These are phyloP conservation scores for Apophysomyces variabilis DNA, from an alignment of 371 early-diverging fungal genomes.

Conservation along the genomic window DNA sequence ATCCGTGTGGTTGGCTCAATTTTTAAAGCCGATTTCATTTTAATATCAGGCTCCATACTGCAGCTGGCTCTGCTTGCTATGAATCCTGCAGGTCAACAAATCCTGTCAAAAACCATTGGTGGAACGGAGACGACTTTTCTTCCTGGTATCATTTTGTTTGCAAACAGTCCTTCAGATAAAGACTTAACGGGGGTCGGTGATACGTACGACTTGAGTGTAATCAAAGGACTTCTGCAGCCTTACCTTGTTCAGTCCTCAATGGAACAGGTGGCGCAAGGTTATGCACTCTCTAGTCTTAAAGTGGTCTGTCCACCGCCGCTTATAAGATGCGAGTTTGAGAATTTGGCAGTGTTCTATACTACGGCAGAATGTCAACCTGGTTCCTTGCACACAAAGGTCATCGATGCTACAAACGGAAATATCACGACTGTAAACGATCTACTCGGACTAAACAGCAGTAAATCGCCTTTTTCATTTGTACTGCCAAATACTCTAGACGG, in stretches of 20 bases:
- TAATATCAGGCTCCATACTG: slow-evolving; percentile 13
- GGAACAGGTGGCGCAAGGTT: slow-evolving; percentile 9
- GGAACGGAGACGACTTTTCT: not conserved
- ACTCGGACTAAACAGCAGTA: not conserved
- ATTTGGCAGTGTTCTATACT: slow-evolving; percentile 1
- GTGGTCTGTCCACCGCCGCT: not conserved
- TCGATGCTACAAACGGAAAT: slow-evolving; percentile 12
- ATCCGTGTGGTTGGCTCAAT: slow-evolving; percentile 8
- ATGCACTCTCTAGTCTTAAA: slow-evolving; percentile 2
- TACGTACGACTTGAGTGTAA: not conserved
- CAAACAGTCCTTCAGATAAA: not conserved
- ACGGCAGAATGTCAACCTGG: slow-evolving; percentile 12
- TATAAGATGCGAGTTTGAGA: slow-evolving; percentile 14
- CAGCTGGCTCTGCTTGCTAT: slow-evolving; percentile 22
- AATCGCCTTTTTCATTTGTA: not conserved
- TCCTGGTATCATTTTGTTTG: not conserved
- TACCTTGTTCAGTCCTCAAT: slow-evolving; percentile 13
- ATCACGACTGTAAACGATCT: slow-evolving; percentile 15
- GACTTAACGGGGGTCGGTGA: slow-evolving; percentile 13
- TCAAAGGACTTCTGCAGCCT: slow-evolving; percentile 18
- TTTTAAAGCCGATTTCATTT: slow-evolving; percentile 3
- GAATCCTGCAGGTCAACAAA: slow-evolving; percentile 15
- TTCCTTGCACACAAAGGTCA: slow-evolving; percentile 14
- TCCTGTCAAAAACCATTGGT: not conserved
- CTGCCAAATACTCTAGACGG: not conserved